These are phyloP conservation scores for Scorias spongiosa DNA, from an alignment of 2,329 filamentous ascomycete species.

Conservation along the genomic window DNA sequence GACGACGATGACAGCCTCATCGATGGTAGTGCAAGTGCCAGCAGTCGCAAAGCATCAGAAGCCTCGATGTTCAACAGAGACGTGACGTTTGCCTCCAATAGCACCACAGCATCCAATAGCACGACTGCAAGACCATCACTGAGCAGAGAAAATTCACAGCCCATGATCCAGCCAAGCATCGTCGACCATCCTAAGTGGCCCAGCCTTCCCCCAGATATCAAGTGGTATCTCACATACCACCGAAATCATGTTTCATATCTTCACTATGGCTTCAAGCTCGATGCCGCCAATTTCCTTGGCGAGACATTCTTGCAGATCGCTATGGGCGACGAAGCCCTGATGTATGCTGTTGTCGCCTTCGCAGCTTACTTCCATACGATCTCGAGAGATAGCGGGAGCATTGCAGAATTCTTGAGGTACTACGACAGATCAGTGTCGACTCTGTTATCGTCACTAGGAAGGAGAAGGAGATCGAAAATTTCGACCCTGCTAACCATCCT, in stretches of 20 bases:
- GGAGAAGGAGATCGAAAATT: slow-evolving; percentile 53
- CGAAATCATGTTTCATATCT: slow-evolving; percentile 61
- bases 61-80: slow-evolving; percentile 15
- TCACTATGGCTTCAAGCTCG: slow-evolving; percentile 66
- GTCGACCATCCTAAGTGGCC: slow-evolving; percentile 12
- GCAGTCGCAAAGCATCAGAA: slow-evolving; percentile 21
- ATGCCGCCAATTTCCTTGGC: slow-evolving; percentile 59
- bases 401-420: slow-evolving; percentile 72
- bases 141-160: slow-evolving; percentile 3
- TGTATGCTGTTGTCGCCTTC: slow-evolving; percentile 79
- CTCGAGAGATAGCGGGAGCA: slow-evolving; percentile 51
- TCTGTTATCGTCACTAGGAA: slow-evolving; percentile 55
- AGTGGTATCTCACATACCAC: slow-evolving; percentile 67
- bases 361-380: slow-evolving; percentile 74
- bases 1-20: slow-evolving; percentile 7
- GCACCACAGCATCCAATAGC: background rate
- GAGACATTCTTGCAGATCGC: slow-evolving; percentile 57
- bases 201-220: slow-evolving; percentile 43
- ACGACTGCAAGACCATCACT: slow-evolving; percentile 2
- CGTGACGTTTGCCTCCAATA: slow-evolving; percentile 5
- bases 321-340: slow-evolving; percentile 59
- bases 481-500: slow-evolving; percentile 74
- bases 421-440: slow-evolving; percentile 78
- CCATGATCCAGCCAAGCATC: slow-evolving; percentile 2
- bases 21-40: slow-evolving; percentile 9